Percentiles rank a stretch among this genome's conserved stretches.
These are phyloP conservation scores for Komagataella ulmi DNA, from an alignment of 805 yeast genomes.

Conservation along the genomic window DNA sequence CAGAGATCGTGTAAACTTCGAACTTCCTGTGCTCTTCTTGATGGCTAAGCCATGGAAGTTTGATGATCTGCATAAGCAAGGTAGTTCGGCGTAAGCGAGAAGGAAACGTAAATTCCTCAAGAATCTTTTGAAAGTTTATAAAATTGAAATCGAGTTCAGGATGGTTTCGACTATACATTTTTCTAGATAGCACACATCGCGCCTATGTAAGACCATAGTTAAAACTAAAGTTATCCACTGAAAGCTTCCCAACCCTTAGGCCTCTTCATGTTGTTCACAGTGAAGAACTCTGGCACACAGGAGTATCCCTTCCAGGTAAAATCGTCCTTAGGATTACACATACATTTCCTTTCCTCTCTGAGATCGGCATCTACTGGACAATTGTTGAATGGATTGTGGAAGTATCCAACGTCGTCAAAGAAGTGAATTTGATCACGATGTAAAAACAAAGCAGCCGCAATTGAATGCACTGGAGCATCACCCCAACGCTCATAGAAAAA, in stretches of 20 bases:
- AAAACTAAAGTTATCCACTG: conserved; percentile 12
- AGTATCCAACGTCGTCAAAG: conserved; percentile 79
- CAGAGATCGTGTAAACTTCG: conserved; percentile 77
- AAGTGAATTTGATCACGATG: conserved; percentile 60
- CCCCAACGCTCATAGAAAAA: conserved; percentile 93
- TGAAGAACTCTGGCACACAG: conserved; percentile 54
- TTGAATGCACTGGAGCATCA: conserved; percentile 86
- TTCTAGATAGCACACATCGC: not conserved
- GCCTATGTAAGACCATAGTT: not conserved
- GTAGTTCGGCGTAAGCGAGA: not conserved
- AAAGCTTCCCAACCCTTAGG: conserved; percentile 63
- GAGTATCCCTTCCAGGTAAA: conserved; percentile 68
- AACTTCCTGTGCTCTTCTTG: conserved; percentile 67
- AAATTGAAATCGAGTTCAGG: not conserved
- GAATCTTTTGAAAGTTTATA: not conserved
- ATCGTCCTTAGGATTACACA: conserved; percentile 60
- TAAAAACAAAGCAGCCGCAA: conserved; percentile 72
- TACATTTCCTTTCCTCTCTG: conserved; percentile 52
- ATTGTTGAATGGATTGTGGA: conserved; percentile 67
- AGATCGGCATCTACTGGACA: conserved; percentile 60
- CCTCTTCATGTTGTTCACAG: conserved; percentile 38
- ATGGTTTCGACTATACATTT: not conserved
- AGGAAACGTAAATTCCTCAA: not conserved
- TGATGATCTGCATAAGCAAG: not conserved
- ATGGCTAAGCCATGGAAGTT: conserved; percentile 17